These are phyloP conservation scores for Colletotrichum chrysophilum DNA, from an alignment of 2,329 filamentous ascomycete species.

Conservation along the genomic window DNA sequence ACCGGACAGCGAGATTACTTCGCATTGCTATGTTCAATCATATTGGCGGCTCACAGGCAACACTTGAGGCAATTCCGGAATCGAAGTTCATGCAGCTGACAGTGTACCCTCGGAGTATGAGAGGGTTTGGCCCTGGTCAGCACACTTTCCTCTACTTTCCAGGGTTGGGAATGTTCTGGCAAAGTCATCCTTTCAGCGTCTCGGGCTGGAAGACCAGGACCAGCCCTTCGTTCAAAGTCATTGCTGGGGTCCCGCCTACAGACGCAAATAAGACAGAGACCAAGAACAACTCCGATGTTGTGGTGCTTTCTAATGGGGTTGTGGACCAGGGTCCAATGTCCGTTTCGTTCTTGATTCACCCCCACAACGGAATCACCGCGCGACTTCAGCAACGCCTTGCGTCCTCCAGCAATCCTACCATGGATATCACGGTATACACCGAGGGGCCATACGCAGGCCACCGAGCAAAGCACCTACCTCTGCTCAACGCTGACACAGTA, in stretches of 20 bases:
- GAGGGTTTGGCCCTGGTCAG: conserved; percentile 33
- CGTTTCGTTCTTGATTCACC: background rate
- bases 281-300: background rate
- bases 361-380: background rate
- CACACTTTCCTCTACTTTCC: conserved; percentile 43
- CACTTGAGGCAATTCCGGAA: background rate
- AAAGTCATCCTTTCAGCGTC: conserved; percentile 37
- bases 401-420: background rate
- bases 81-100: conserved; percentile 43
- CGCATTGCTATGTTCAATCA: conserved; percentile 32
- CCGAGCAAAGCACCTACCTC: background rate
- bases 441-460: background rate
- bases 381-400: background rate
- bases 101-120: conserved; percentile 39
- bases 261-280: background rate
- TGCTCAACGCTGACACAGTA: conserved; percentile 27
- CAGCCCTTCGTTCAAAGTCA: background rate
- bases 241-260: background rate
- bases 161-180: conserved; percentile 36
- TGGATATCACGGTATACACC: background rate
- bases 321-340: background rate
- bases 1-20: conserved; percentile 31
- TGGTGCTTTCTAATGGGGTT: background rate
- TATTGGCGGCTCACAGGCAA: conserved; percentile 23
- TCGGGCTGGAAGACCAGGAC: background rate